Evolutionary conservation across 192 early-diverging fungal species (phyloP).

Genomic region (Coemansia furcata): DNA sequence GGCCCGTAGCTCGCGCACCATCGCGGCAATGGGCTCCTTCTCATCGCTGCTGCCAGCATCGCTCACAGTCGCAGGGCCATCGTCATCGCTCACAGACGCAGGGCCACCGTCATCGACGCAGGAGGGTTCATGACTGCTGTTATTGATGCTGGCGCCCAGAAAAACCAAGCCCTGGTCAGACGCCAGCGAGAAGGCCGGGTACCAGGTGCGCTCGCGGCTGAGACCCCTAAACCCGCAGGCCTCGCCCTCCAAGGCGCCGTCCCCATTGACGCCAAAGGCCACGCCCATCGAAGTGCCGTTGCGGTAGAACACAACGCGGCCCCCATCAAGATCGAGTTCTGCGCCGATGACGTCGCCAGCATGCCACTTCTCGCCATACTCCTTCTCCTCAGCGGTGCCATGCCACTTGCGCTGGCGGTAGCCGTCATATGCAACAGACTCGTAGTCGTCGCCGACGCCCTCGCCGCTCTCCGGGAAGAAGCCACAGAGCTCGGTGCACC

Average conservation of each 20-base stretch:
- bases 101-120: neutral
- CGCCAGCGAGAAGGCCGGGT: slow-evolving; percentile 45
- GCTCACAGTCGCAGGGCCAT: neutral
- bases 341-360: slow-evolving; percentile 34
- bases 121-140: neutral
- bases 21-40: neutral
- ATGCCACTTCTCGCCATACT: slow-evolving; percentile 44
- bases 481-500: slow-evolving; percentile 42
- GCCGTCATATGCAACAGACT: slow-evolving; percentile 47
- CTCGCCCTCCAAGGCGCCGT: slow-evolving; percentile 20
- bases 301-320: slow-evolving; percentile 35
- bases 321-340: slow-evolving; percentile 45
- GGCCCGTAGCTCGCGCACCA: neutral
- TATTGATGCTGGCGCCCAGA: slow-evolving; percentile 16
- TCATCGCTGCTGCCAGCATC: neutral
- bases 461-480: slow-evolving; percentile 49
- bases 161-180: slow-evolving; percentile 46
- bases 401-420: slow-evolving; percentile 40
- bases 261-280: slow-evolving; percentile 35
- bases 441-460: slow-evolving; percentile 49
- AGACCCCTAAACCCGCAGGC: slow-evolving; percentile 23
- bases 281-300: slow-evolving; percentile 40
- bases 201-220: slow-evolving; percentile 40
- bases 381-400: slow-evolving; percentile 26
- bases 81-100: neutral